These are phyloP conservation scores for Taphrina pruni DNA, from an alignment of 1,139 yeast genomes.

Conservation along the genomic window DNA sequence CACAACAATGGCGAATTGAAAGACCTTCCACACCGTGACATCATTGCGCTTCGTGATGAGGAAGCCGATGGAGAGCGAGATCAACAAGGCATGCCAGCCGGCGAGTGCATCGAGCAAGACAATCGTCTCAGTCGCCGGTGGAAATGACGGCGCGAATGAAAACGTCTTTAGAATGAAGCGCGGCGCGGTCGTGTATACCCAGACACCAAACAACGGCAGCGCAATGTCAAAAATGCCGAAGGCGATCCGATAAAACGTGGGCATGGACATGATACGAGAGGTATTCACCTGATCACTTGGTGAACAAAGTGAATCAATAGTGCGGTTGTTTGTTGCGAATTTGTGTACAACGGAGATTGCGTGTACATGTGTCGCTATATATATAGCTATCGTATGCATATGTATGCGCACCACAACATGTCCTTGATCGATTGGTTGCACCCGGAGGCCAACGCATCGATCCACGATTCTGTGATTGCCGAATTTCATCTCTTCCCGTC, in stretches of 20 bases:
- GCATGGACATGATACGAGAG: neutral
- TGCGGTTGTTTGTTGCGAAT: too few relatives aligned
- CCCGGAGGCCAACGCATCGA: too few relatives aligned
- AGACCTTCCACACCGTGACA: constrained; percentile 1
- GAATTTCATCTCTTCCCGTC: too few relatives aligned
- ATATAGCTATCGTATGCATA: neutral
- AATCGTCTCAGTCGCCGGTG: neutral
- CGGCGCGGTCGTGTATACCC: constrained; percentile 1
- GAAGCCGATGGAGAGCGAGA: constrained; percentile 3
- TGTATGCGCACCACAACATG: too few relatives aligned
- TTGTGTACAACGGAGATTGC: neutral
- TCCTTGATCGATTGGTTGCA: too few relatives aligned
- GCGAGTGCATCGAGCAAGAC: neutral
- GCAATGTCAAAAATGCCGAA: neutral
- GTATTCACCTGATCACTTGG: too few relatives aligned
- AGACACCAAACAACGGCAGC: constrained; percentile 4
- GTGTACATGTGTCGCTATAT: neutral
- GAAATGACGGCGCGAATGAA: neutral
- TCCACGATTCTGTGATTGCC: too few relatives aligned
- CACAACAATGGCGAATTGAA: constrained; percentile 3
- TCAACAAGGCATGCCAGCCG: constrained; percentile 6
- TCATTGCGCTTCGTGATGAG: constrained; percentile 15
- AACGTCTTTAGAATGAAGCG: neutral
- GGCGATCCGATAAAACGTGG: neutral
- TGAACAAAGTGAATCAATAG: neutral